These are phyloP conservation scores for Apiospora koreana DNA, from an alignment of 2,329 filamentous ascomycete genomes.

Conservation along the genomic window DNA sequence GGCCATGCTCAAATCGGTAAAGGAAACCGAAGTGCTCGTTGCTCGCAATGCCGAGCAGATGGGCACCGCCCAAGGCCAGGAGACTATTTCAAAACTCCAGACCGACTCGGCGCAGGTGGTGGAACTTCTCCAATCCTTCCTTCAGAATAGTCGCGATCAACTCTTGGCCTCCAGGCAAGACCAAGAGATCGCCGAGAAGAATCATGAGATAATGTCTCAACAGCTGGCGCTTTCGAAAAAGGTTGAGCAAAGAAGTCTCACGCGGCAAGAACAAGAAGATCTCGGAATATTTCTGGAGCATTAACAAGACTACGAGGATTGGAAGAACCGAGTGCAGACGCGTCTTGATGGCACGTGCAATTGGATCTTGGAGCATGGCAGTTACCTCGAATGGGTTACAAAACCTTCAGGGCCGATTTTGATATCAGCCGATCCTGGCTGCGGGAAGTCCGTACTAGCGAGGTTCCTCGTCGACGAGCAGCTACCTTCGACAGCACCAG, in stretches of 20 bases:
- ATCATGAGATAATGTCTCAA: neutral
- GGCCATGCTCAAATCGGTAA: neutral
- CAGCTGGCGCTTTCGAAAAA: neutral
- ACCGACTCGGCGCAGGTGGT: neutral
- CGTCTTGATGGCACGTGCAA: neutral
- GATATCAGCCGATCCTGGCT: slow-evolving; percentile 41
- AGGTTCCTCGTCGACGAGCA: slow-evolving; percentile 32
- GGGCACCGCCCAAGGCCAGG: neutral
- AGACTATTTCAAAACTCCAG: neutral
- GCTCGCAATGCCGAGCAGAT: neutral
- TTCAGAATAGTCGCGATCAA: neutral
- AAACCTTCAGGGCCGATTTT: slow-evolving; percentile 21
- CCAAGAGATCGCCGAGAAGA: neutral
- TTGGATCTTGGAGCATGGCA: neutral
- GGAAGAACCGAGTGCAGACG: neutral
- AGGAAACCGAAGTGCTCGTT: neutral
- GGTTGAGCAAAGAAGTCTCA: neutral
- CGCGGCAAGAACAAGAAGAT: neutral
- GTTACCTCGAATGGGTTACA: neutral
- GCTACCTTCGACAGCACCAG: slow-evolving; percentile 14
- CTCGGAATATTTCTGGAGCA: neutral
- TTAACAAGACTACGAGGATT: neutral
- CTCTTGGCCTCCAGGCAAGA: neutral
- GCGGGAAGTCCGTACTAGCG: slow-evolving; percentile 40
- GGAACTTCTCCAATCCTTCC: neutral